phyloP scores from a whole-genome alignment of 1,284 basidiomycete genomes.

The Anthracocystis walkeri region DNA sequence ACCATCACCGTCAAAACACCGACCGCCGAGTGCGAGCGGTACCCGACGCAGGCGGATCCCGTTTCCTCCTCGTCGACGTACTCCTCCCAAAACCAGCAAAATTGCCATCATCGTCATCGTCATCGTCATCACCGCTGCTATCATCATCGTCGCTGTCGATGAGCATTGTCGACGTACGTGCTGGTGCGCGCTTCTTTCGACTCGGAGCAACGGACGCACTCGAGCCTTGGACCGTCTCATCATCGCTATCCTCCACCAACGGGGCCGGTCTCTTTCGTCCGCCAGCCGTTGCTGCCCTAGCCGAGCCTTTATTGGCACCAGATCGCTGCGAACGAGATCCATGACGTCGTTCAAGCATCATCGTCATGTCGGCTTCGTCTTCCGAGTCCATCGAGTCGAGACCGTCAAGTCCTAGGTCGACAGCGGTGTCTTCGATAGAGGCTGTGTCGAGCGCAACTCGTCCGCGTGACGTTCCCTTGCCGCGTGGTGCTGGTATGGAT shows the following conservation, averaged over 20 bases:
- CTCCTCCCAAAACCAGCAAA: slow-evolving; percentile 48
- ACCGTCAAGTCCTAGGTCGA: slow-evolving; percentile 30
- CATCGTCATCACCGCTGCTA: slow-evolving; percentile 7
- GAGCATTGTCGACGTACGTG: slow-evolving; percentile 9
- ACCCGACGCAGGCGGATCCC: slow-evolving; percentile 17
- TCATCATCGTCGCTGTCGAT: slow-evolving; percentile 21
- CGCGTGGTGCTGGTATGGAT: neutral
- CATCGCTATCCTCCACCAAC: slow-evolving; percentile 30
- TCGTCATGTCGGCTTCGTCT: slow-evolving; percentile 46
- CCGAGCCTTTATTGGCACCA: neutral
- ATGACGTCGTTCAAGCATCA: slow-evolving; percentile 26
- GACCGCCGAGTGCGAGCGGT: slow-evolving; percentile 9
- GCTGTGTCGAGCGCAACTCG: slow-evolving; percentile 25
- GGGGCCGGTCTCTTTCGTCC: slow-evolving; percentile 24
- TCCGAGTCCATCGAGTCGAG: slow-evolving; percentile 37
- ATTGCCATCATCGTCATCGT: slow-evolving; percentile 38
- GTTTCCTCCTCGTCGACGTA: slow-evolving; percentile 28
- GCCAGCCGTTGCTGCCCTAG: neutral
- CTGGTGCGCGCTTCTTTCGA: neutral
- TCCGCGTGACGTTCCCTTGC: slow-evolving; percentile 1
- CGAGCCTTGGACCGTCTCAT: slow-evolving; percentile 8
- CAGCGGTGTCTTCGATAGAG: slow-evolving; percentile 15
- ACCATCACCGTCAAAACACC: slow-evolving; percentile 17
- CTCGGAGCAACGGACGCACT: neutral
- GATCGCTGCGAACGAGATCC: slow-evolving; percentile 15